These are phyloP conservation scores for Chloris gayana DNA, from an alignment of 176 grass and related monocot genomes.

Conservation along the genomic window DNA sequence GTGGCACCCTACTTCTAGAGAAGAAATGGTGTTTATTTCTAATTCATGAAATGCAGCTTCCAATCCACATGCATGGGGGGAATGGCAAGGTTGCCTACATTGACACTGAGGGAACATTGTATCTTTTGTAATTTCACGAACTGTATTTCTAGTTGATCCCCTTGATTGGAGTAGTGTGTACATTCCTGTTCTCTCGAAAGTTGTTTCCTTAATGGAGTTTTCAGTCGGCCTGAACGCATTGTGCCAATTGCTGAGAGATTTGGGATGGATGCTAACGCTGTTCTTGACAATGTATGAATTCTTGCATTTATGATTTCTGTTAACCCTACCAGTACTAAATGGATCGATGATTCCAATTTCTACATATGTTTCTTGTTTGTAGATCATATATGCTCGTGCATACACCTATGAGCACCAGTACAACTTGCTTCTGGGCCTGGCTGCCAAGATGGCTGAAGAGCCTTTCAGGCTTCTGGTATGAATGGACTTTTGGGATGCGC, in stretches of 20 bases:
- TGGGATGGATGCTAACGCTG: conserved; percentile 86
- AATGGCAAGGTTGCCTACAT: conserved; percentile 87
- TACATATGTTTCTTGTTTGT: conserved; percentile 23
- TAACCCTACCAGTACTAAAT: conserved; percentile 1
- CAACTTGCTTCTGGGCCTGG: conserved; percentile 86
- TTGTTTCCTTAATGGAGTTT: conserved; percentile 52
- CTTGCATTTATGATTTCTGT: conserved; percentile 15
- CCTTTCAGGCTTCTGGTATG: conserved; percentile 77
- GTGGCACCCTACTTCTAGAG: neutral
- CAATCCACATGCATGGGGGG: conserved; percentile 83
- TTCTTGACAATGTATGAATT: conserved; percentile 78
- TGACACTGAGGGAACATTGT: conserved; percentile 78
- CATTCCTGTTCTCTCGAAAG: conserved; percentile 16
- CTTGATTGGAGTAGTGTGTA: conserved; percentile 22
- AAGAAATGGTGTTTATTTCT: neutral
- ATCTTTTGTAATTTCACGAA: conserved; percentile 45
- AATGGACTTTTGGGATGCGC: neutral
- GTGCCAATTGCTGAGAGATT: conserved; percentile 96
- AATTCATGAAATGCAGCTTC: conserved; percentile 56
- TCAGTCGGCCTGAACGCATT: conserved; percentile 82
- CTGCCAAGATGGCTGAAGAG: conserved; percentile 96
- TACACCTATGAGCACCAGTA: conserved; percentile 91
- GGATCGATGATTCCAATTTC: conserved; percentile 11
- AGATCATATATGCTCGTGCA: conserved; percentile 98
- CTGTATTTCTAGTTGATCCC: conserved; percentile 12